Percentiles rank a stretch among this genome's conserved stretches.
These are phyloP conservation scores for Phoma herbarum DNA, from an alignment of 2,329 filamentous ascomycete species.

Conservation along the genomic window DNA sequence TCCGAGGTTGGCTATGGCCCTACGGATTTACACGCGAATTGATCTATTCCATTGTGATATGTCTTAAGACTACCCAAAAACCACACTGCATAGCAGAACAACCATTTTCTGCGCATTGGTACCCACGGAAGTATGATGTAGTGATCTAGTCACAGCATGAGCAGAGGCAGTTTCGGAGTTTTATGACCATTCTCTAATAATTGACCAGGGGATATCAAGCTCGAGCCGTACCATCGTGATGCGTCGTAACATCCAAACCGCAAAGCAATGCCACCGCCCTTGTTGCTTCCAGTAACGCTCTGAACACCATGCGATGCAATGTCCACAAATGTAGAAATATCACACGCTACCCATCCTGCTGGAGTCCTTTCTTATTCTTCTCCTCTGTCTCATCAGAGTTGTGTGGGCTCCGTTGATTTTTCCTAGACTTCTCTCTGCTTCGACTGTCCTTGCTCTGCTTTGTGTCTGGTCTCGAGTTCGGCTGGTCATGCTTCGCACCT, in stretches of 20 bases:
- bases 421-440: neutral
- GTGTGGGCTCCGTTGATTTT: neutral
- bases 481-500: neutral
- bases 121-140: neutral
- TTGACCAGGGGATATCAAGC: constrained; percentile 9
- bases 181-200: neutral
- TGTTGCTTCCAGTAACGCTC: constrained; percentile 1
- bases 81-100: neutral
- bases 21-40: neutral
- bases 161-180: neutral
- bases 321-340: neutral
- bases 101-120: neutral
- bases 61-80: neutral
- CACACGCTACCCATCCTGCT: constrained; percentile 4
- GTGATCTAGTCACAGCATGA: neutral
- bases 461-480: neutral
- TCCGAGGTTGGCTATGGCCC: neutral
- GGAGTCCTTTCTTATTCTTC: neutral
- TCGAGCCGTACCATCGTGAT: constrained; percentile 2
- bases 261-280: neutral
- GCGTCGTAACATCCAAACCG: neutral
- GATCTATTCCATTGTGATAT: neutral
- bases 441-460: neutral
- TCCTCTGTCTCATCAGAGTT: neutral
- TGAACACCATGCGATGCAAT: constrained; percentile 12